A percentile compares a stretch with the other conserved stretches of the same genome.
Evolutionary conservation across 331 rosid genomes (phyloP).

Genomic region (Malus hybrid): DNA sequence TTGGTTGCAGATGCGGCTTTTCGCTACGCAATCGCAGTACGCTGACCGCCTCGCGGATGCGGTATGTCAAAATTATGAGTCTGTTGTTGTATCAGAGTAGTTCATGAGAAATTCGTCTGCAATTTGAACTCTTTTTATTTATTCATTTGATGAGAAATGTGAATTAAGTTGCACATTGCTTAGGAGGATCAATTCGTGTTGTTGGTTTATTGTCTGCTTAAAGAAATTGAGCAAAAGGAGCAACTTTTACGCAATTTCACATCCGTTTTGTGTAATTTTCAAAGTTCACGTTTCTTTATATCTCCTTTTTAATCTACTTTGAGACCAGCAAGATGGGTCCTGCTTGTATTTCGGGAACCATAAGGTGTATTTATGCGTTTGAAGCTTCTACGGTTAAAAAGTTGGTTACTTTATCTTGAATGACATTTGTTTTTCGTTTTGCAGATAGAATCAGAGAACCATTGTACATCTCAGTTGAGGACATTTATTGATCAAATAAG

Average conservation of each 20-base stretch:
- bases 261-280: not conserved
- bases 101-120: not conserved
- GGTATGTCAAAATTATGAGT: conserved; percentile 31
- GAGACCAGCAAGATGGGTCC: not conserved
- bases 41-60: conserved; percentile 91
- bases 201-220: not conserved
- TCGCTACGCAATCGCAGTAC: conserved; percentile 71
- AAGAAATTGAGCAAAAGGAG: not conserved
- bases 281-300: not conserved
- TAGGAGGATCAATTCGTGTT: not conserved
- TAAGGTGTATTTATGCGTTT: not conserved
- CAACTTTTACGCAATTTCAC: not conserved
- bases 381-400: not conserved
- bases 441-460: conserved; percentile 77
- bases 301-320: too few species aligned
- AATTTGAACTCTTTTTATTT: not conserved
- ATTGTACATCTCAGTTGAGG: conserved; percentile 65
- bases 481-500: conserved; percentile 82
- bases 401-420: not conserved
- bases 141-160: not conserved
- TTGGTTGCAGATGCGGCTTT: conserved; percentile 61
- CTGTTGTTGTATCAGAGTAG: not conserved
- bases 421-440: conserved; percentile 10
- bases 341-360: not conserved
- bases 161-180: not conserved